Evolutionary conservation across 208 protist species (phyloP).

Genomic region (Trypanosoma avium): DNA sequence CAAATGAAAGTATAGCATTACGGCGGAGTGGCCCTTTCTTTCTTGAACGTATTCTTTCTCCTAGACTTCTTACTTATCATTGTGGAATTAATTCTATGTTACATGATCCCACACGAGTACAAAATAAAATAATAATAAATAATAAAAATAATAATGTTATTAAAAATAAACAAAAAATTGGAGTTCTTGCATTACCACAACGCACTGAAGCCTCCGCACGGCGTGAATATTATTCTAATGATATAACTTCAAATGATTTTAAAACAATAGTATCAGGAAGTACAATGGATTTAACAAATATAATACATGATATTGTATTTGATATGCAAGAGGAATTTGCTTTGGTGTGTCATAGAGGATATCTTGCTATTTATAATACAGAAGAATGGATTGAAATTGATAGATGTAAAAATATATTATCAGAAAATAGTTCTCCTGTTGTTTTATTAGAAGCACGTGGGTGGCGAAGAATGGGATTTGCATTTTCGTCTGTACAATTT

Average conservation of each 20-base stretch:
- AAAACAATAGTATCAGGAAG: slow-evolving; percentile 1
- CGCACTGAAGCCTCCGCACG: background rate
- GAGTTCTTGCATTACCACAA: slow-evolving; percentile 6
- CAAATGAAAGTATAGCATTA: slow-evolving; percentile 2
- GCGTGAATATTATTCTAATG: background rate
- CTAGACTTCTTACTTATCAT: background rate
- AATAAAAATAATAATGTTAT: no score
- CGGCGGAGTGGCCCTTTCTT: slow-evolving; percentile 19
- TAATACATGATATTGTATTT: slow-evolving; percentile 27
- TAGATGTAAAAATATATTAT: background rate
- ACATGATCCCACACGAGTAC: slow-evolving; percentile 15
- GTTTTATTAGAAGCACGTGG: slow-evolving; percentile 10
- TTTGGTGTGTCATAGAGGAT: slow-evolving; percentile 12
- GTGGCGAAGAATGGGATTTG: slow-evolving; percentile 18
- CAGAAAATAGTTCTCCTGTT: background rate
- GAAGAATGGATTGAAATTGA: slow-evolving; percentile 11
- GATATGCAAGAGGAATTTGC: slow-evolving; percentile 33
- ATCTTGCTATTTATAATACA: slow-evolving; percentile 11
- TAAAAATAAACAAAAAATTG: background rate
- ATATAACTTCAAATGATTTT: background rate
- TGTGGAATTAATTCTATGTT: background rate
- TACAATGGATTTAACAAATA: background rate
- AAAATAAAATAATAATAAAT: background rate
- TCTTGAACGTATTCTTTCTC: slow-evolving; percentile 24
- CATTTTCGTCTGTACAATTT: slow-evolving; percentile 61